These are phyloP conservation scores for Elsinoe fawcettii DNA, from an alignment of 2,329 filamentous ascomycete species.

Conservation along the genomic window DNA sequence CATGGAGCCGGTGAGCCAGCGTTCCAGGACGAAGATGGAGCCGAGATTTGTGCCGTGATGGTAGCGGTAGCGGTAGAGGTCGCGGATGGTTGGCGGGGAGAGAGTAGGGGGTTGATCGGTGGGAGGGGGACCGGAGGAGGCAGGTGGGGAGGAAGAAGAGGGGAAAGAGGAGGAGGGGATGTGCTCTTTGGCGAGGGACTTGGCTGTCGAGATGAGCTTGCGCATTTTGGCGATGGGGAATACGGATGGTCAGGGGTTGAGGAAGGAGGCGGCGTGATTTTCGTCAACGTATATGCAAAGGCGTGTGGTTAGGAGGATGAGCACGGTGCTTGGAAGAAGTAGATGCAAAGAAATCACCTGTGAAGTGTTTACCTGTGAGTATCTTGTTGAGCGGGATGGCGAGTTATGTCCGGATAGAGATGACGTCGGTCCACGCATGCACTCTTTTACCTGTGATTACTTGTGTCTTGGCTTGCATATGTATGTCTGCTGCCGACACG, in stretches of 20 bases:
- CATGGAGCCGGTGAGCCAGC: slow-evolving; percentile 48
- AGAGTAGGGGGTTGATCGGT: slow-evolving; percentile 27
- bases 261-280: too few relatives aligned
- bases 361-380: neutral
- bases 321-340: too few relatives aligned
- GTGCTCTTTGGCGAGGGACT: slow-evolving; percentile 9
- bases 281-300: too few relatives aligned
- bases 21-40: slow-evolving; percentile 52
- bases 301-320: too few relatives aligned
- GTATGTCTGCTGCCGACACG: too few relatives aligned
- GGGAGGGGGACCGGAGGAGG: neutral
- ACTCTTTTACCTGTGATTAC: neutral
- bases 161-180: neutral
- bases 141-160: neutral
- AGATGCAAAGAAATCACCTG: too few relatives aligned
- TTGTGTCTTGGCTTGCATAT: neutral
- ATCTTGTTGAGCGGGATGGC: neutral
- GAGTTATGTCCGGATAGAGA: slow-evolving; percentile 5
- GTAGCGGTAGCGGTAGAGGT: slow-evolving; percentile 49
- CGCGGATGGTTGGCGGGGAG: slow-evolving; percentile 32
- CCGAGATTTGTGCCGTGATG: slow-evolving; percentile 54
- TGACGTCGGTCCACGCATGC: neutral
- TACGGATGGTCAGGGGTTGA: neutral
- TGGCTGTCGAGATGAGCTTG: slow-evolving; percentile 5
- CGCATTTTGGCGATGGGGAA: neutral